These are phyloP conservation scores for Sclerotinia glacialis DNA, from an alignment of 2,329 filamentous ascomycete genomes.

Conservation along the genomic window DNA sequence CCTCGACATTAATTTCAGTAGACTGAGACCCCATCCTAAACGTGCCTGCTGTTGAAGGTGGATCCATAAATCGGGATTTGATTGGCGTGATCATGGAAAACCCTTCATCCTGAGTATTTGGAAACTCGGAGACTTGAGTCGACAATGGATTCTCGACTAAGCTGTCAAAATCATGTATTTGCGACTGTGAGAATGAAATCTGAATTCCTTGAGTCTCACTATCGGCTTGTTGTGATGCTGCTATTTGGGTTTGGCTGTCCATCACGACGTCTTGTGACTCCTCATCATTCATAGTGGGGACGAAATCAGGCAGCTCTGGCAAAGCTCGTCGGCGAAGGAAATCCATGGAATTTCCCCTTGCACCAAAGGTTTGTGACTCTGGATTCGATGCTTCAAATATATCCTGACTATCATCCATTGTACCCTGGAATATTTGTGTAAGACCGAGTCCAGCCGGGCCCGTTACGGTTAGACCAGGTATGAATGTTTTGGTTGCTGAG, in stretches of 20 bases:
- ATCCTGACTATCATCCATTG: slow-evolving; percentile 65
- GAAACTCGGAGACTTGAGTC: slow-evolving; percentile 66
- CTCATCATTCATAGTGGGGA: slow-evolving; percentile 45
- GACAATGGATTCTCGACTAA: slow-evolving; percentile 45
- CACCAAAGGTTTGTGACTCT: slow-evolving; percentile 34
- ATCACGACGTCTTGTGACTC: slow-evolving; percentile 47
- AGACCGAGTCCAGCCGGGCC: slow-evolving; percentile 67
- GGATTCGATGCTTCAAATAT: slow-evolving; percentile 34
- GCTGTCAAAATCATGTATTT: slow-evolving; percentile 57
- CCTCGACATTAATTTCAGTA: slow-evolving; percentile 36
- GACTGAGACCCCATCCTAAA: slow-evolving; percentile 48
- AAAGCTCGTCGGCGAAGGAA: slow-evolving; percentile 50
- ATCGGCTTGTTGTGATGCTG: slow-evolving; percentile 45
- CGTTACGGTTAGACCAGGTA: slow-evolving; percentile 63
- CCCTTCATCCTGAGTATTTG: slow-evolving; percentile 79
- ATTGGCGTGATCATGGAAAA: slow-evolving; percentile 72
- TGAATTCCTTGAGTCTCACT: slow-evolving; percentile 43
- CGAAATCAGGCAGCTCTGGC: slow-evolving; percentile 46
- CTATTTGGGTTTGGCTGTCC: slow-evolving; percentile 47
- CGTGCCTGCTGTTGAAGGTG: slow-evolving; percentile 68
- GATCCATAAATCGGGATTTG: slow-evolving; percentile 61
- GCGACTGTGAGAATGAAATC: slow-evolving; percentile 59
- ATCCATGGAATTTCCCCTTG: slow-evolving; percentile 45
- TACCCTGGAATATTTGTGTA: slow-evolving; percentile 88
- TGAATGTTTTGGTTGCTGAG: slow-evolving; percentile 66